Percentiles rank a stretch among this genome's conserved stretches.
Evolutionary conservation across 768 basidiomycete genomes (phyloP).

Genomic region (Suillus sp.): DNA sequence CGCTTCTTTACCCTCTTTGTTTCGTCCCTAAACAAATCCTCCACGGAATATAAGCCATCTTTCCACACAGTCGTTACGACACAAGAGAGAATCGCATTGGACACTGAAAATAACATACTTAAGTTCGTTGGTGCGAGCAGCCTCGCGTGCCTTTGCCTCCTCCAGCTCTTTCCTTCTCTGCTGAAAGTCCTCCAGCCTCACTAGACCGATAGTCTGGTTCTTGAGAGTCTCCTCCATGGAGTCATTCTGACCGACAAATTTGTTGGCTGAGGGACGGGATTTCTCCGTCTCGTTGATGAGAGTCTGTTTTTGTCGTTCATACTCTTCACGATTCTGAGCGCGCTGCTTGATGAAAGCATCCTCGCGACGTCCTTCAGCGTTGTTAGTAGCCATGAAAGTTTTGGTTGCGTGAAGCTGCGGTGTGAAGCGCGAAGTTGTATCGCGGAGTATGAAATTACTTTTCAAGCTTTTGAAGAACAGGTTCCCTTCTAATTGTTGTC

Average conservation of each 20-base stretch:
- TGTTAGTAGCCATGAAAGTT: constrained; percentile 66
- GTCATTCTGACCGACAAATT: constrained; percentile 94
- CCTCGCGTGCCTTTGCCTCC: constrained; percentile 88
- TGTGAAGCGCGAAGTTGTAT: constrained; percentile 13
- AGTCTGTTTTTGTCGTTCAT: constrained; percentile 75
- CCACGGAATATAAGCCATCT: constrained; percentile 74
- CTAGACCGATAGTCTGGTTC: constrained; percentile 88
- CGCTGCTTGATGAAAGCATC: constrained; percentile 86
- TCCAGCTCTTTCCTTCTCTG: constrained; percentile 86
- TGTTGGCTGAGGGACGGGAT: constrained; percentile 80
- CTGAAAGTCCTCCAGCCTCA: constrained; percentile 90
- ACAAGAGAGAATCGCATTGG: constrained; percentile 23
- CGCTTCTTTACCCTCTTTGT: constrained; percentile 88
- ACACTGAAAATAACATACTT: constrained; percentile 66
- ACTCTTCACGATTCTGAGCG: constrained; percentile 76
- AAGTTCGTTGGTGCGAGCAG: constrained; percentile 79
- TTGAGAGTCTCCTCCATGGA: constrained; percentile 93
- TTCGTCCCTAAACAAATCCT: constrained; percentile 86
- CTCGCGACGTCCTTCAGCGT: constrained; percentile 83
- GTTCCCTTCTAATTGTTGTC: constrained; percentile 1
- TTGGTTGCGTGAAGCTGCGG: constrained; percentile 15
- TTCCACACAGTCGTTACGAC: constrained; percentile 19
- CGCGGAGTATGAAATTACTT: constrained; percentile 30
- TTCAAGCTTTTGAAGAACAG: constrained; percentile 9
- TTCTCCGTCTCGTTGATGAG: constrained; percentile 92